Evolutionary conservation across 228 moss, liverwort and hornwort genomes (phyloP), one percentile per base, ranked within the genome.

Genomic region (Sphagnum fallax): DNA sequence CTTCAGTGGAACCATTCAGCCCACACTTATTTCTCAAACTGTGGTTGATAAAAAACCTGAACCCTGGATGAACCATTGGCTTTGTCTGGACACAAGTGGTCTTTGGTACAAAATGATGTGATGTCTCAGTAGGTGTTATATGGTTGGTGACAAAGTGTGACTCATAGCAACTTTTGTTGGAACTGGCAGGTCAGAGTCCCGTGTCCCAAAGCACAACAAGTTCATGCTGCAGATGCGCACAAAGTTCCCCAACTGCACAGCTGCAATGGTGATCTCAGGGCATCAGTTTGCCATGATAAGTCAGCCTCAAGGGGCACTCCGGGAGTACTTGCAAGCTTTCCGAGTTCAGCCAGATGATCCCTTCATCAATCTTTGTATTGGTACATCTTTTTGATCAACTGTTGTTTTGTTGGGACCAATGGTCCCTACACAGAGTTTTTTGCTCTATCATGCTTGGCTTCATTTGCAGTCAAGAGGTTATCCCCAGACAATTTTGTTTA

Each of bases 251-350:
- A 90, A 83, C 73, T 90, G 89, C 52, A 66, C 84, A 47, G 82
- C 93, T 69, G 83, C 91, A 51, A 93, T 98, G 90, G 77, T 98
- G n/a, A 93, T 98, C 32, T 90, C 82, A 72, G 98, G 98, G 53
- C 98, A 94, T 70, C 98, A 94, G 63, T 94, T 88, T 70, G 88
- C 87, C 74, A 90, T 94, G 91, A 98, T 98, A 74, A 98, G 92
- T 64, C 93, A 98, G 77, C 94, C 90, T 63, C 98, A 98, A 83
- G 98, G 98, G 62, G 92, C 98, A 70, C 85, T 98, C 67, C 88
- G 93, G 69, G 98, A 98, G 62, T 98, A 94, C 71, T 74, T 98
- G 67, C 94, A 92, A 70, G 94, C 98, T 7, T 93, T 89, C 69
- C 88, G 84, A 83, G 60, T 90, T 69, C 91, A 92, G 69, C 92